Conservation (phyloP, 2,329 filamentous ascomycete genomes). For the Malbranchea cinnamomea region DNA sequence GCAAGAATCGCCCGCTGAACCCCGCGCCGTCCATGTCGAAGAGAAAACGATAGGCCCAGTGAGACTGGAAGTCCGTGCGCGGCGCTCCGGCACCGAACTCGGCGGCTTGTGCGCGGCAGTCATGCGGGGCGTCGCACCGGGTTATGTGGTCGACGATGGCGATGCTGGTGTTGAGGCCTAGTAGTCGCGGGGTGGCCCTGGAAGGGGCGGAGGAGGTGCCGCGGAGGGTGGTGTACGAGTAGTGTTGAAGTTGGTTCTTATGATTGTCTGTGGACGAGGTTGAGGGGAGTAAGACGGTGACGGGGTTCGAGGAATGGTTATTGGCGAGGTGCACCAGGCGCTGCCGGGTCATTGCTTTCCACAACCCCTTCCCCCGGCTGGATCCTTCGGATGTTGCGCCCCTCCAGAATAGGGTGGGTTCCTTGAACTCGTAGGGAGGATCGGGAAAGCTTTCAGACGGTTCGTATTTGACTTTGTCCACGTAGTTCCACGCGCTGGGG, state of each 20-base stretch:
- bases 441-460: constrained; percentile 39
- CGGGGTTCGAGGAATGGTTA: constrained; percentile 30
- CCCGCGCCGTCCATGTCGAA: constrained; percentile 55
- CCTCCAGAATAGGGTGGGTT: constrained; percentile 57
- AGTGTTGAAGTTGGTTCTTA: constrained; percentile 26
- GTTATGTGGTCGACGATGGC: constrained; percentile 44
- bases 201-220: constrained; percentile 23
- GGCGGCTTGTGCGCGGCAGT: constrained; percentile 37
- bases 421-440: constrained; percentile 44
- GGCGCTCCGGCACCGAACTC: constrained; percentile 38
- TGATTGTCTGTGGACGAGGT: constrained; percentile 12
- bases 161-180: constrained; percentile 43
- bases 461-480: constrained; percentile 40
- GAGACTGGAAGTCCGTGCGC: constrained; percentile 37
- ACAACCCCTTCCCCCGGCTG: constrained; percentile 39
- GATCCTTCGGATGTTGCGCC: constrained; percentile 47
- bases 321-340: constrained; percentile 57
- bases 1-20: constrained; percentile 51
- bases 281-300: constrained; percentile 43
- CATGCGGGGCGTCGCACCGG: constrained; percentile 38
- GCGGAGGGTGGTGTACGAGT: constrained; percentile 41
- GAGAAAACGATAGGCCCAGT: constrained; percentile 54
- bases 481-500: constrained; percentile 48
- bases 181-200: no score
- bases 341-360: constrained; percentile 53